Evolutionary conservation across 2,329 filamentous ascomycete genomes (phyloP), one percentile per base, ranked within the genome.

Genomic region (Curvularia verruculosa): DNA sequence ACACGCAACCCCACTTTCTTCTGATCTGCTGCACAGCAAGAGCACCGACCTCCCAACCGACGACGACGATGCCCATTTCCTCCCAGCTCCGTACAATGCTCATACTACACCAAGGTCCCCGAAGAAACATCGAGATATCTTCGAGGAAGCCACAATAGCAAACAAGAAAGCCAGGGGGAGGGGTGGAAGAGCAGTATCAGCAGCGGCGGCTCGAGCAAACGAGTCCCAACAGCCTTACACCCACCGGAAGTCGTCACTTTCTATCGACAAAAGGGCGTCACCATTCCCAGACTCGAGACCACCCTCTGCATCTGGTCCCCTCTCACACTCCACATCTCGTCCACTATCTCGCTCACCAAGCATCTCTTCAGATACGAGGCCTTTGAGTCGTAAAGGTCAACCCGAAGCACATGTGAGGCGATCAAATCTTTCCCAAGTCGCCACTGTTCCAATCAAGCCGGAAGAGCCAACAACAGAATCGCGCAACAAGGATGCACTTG

Each of bases 401-500:
- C 46, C 57, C 3, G 74, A 75, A 3, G 50, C 50, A 4, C 71
- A 66, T 4, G 45, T 49, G 3, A 72, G 71, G 50, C 72, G 71
- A 10, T 75, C 75, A 12, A 63, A 65, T 8, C 56, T 77, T 8
- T 76, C 71, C 0, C 69, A 70, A 6, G 74, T 78, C 4, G 67
- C 67, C n/a, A 76, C 71, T 5, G 56, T 74, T 5, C 58, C 71
- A 2, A 45, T 62, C 3, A 66, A 70, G 9, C 58, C 70, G 1
- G 71, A 73, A 47, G 74, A 76, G 24, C 69, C 72, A 1, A 73
- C 70, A 0, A 72, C 67, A 2, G 76, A 79, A 49, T 69, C 69
- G 3, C 63, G 73, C n/a, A 84, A 84, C 66, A 83, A 82, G 57
- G 79, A 81, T n/a, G 67, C 77, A 2, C 70, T 84, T 3, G 79